Evolutionary conservation across 768 basidiomycete genomes (phyloP), one percentile per base, ranked within the genome.

Genomic region (Mycena venus): DNA sequence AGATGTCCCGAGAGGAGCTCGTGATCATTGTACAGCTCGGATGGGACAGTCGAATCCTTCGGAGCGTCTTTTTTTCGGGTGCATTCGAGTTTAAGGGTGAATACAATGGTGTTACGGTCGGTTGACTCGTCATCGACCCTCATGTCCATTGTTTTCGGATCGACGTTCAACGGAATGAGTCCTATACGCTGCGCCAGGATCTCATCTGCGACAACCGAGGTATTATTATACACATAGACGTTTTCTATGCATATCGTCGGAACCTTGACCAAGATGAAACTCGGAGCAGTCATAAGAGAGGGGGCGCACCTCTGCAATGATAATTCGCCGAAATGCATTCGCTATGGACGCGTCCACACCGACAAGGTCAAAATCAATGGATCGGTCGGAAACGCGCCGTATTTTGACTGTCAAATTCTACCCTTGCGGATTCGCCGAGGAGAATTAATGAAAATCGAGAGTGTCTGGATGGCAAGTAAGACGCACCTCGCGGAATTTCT

Each of bases 271-370:
- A 42, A 2, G 64, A 73, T 68, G 70, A 40, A 1, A 65, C 36
- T 58, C 15, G 3, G 4, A 55, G 42, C 29, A 72, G 12, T 34
- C 66, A 44, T 21, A 27, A 42, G 49, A 11, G 19, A 53, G 53
- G 49, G 38, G 34, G 82, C 90, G 65, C 70, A 96, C 97, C 90
- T 99, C 98, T 12, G 98, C 94, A 58, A 99, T 95, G 81, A 99
- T 88, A 67, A 98, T 96, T 69, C 98, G 89, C 31, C 98, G 89
- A 76, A 98, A 91, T 0, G 98, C 96, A 82, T 99, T 99, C 34
- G 98, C 97, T 71, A 99, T 95, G 19, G 96, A 95, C 0, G 98
- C 95, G 82, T 99, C 98, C 32, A 99, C 94, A 7, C 98, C 97
- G 68, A 99, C 90, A 55, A 99, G 87, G 84, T 99, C 98, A 82